phyloP scores from a whole-genome alignment of 371 early-diverging fungal genomes.

The Blyttiomyces sp. region DNA sequence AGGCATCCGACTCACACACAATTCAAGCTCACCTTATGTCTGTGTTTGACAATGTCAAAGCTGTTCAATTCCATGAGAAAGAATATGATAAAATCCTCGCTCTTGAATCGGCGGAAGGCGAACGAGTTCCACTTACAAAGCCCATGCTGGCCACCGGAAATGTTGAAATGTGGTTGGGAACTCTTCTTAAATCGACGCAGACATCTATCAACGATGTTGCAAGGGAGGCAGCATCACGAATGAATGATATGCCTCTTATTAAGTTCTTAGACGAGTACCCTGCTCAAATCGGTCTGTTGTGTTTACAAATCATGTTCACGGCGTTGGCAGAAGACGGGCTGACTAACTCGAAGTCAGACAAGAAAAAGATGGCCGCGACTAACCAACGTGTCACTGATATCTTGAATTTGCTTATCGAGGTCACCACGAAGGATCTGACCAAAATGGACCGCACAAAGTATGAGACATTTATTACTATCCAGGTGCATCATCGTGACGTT shows the following conservation, averaged over 20 bases:
- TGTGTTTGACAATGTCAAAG: conserved; percentile 57
- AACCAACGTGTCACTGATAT: conserved; percentile 54
- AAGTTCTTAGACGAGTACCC: conserved; percentile 64
- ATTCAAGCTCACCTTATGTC: conserved; percentile 60
- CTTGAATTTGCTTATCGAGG: conserved; percentile 54
- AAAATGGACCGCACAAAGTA: conserved; percentile 64
- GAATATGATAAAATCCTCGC: conserved; percentile 64
- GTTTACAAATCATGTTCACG: conserved; percentile 60
- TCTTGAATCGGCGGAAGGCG: conserved; percentile 56
- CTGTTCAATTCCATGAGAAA: conserved; percentile 60
- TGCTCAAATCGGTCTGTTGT: conserved; percentile 59
- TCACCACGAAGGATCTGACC: conserved; percentile 55
- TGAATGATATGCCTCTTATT: conserved; percentile 56
- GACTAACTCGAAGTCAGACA: conserved; percentile 51
- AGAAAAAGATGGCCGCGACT: conserved; percentile 56
- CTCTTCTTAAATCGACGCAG: conserved; percentile 54
- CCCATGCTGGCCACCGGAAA: conserved; percentile 59
- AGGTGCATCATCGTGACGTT: conserved; percentile 64
- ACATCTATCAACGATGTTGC: conserved; percentile 56
- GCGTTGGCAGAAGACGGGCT: conserved; percentile 57
- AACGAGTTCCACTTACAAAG: conserved; percentile 47
- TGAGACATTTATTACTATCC: conserved; percentile 64
- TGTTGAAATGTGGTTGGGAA: conserved; percentile 62
- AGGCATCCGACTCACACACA: conserved; percentile 63
- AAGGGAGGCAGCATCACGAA: conserved; percentile 50